These are phyloP conservation scores for Magnusiomyces suaveolens DNA, from an alignment of 1,139 yeast genomes.

Conservation along the genomic window DNA sequence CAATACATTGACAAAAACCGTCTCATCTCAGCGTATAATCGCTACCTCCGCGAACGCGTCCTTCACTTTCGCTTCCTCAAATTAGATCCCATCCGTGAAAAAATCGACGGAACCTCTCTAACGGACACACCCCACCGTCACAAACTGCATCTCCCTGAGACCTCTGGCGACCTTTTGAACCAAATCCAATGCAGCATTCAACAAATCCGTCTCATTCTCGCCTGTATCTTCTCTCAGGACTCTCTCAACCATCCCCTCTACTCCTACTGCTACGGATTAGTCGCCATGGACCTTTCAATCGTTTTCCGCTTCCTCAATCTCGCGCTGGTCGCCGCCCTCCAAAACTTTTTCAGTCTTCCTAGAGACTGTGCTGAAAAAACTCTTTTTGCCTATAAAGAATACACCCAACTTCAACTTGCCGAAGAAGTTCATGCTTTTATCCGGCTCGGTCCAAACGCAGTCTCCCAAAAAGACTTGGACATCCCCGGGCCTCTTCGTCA, in stretches of 20 bases:
- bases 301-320: slow-evolving; percentile 20
- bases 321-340: slow-evolving; percentile 21
- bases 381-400: slow-evolving; percentile 23
- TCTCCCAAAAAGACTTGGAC: slow-evolving; percentile 16
- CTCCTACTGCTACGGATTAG: slow-evolving; percentile 18
- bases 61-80: slow-evolving; percentile 18
- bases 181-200: slow-evolving; percentile 20
- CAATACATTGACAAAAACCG: slow-evolving; percentile 15
- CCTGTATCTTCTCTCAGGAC: slow-evolving; percentile 20
- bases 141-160: slow-evolving; percentile 9
- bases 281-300: slow-evolving; percentile 22
- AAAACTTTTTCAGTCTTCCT: slow-evolving; percentile 21
- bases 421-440: slow-evolving; percentile 20
- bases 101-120: slow-evolving; percentile 16
- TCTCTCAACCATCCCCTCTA: slow-evolving; percentile 18
- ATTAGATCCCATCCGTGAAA: slow-evolving; percentile 22
- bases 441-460: slow-evolving; percentile 17
- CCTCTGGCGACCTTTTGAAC: slow-evolving; percentile 18
- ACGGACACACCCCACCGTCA: slow-evolving; percentile 16
- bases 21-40: slow-evolving; percentile 19
- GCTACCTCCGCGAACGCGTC: slow-evolving; percentile 21
- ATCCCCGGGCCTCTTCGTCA: slow-evolving; percentile 21
- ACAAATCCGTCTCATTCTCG: slow-evolving; percentile 21
- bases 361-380: slow-evolving; percentile 24
- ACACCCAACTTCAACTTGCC: slow-evolving; percentile 22